phyloP scores from a whole-genome alignment of 1,284 basidiomycete genomes.

The Volvariella surrecta region DNA sequence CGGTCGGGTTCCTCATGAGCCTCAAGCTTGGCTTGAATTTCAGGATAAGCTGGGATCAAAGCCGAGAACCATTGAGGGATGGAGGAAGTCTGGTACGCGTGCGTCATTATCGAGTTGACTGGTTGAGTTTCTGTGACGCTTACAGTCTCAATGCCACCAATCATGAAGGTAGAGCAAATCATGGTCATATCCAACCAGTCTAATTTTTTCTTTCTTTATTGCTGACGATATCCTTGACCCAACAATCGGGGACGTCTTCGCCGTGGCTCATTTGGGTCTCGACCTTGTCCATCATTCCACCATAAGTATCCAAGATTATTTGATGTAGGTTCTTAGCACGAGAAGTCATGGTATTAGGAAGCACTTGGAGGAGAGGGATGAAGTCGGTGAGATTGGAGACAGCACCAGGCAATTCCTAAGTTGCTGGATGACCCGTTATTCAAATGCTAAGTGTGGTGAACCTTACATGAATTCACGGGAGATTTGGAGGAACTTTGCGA shows the following conservation, averaged over 20 bases:
- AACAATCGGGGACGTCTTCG: conserved; percentile 27
- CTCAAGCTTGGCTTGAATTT: conserved; percentile 16
- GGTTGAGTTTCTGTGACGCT: conserved; percentile 7
- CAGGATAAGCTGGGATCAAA: conserved; percentile 21
- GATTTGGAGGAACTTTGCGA: conserved; percentile 20
- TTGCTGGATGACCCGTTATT: background rate
- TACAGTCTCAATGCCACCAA: conserved; percentile 31
- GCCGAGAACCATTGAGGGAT: conserved; percentile 27
- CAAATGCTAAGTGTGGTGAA: background rate
- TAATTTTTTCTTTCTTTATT: conserved; percentile 21
- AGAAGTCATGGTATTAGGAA: conserved; percentile 23
- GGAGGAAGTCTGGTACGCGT: conserved; percentile 18
- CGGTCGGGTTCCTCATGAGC: conserved; percentile 20
- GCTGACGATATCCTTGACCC: conserved; percentile 24
- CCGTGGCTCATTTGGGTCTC: conserved; percentile 22
- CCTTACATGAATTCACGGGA: conserved; percentile 29
- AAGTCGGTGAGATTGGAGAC: conserved; percentile 33
- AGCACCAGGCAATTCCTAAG: conserved; percentile 20
- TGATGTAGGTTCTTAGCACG: conserved; percentile 24
- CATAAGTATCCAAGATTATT: conserved; percentile 25
- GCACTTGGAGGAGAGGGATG: conserved; percentile 26
- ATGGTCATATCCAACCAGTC: conserved; percentile 28
- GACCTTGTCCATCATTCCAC: conserved; percentile 26
- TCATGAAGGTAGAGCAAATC: conserved; percentile 28
- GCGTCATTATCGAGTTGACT: background rate